Evolutionary conservation across 2,329 filamentous ascomycete genomes (phyloP), one percentile per base, ranked within the genome.

Genomic region (Clathrospora elynae): DNA sequence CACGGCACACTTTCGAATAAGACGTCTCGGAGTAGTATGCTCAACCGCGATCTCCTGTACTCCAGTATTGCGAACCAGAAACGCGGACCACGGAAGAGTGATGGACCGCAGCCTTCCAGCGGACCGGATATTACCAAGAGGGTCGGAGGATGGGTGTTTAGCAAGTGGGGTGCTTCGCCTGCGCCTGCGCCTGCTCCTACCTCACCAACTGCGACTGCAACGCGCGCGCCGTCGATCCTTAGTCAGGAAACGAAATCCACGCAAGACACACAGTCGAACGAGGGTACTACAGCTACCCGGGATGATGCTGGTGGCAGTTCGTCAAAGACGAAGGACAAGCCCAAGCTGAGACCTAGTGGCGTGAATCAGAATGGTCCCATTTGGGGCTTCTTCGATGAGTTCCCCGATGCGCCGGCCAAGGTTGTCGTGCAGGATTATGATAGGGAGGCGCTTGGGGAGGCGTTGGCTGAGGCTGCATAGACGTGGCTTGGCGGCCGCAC

Each of bases 111-210:
- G n/a, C 37, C 38, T 17, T 32, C 61, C 16, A 61, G 58, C 20
- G 26, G 49, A 7, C 62, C 55, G 35, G 61, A 53, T 34, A 46
- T 84, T 2, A 72, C 77, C 18, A 76, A 77, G 44, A 81, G 78
- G 46, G 72, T 85, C 12, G 82, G 83, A 4, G 82, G 82, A 4
- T 86, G 83, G 84, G 78, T 86, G 6, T 77, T 80, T 41, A 80
- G 82, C 2, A 78, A 78, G 54, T 86, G 83, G 83, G 82, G 81
- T 14, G 72, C 76, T 12, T 75, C 76, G 3, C 79, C 81, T 3
- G 59, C 71, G 7, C 68, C 73, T 46, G 29, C 42, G n/a, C n/a
- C n/a, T n/a, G n/a, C n/a, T n/a, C n/a, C n/a, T n/a, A n/a, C n/a
- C 0, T 33, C 56, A 6, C 41, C 54, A 0, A 40, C 50, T 0